These are phyloP conservation scores for Chionographis japonica DNA, from an alignment of 106 monocot genomes.

Conservation along the genomic window DNA sequence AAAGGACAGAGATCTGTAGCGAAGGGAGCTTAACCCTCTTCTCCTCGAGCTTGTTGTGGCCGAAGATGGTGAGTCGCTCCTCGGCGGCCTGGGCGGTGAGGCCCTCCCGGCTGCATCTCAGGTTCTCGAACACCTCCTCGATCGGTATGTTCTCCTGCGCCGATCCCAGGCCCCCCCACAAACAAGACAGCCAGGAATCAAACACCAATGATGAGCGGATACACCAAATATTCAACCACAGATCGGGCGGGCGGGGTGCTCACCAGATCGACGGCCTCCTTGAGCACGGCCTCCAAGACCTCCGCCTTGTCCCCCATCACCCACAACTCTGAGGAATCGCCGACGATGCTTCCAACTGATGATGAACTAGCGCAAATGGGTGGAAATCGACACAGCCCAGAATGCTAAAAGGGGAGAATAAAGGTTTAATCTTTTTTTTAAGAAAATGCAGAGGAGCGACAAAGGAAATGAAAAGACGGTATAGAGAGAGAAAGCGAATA, in stretches of 20 bases:
- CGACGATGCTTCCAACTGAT: too few relatives aligned
- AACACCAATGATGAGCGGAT: neutral
- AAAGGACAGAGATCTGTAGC: neutral
- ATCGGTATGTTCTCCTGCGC: constrained; percentile 84
- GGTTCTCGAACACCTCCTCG: constrained; percentile 88
- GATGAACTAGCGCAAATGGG: too few relatives aligned
- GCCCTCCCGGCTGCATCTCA: constrained; percentile 78
- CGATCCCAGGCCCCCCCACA: neutral
- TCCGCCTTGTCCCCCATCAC: constrained; percentile 34
- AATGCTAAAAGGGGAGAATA: too few relatives aligned
- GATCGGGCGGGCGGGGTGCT: too few relatives aligned
- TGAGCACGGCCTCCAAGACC: constrained; percentile 46
- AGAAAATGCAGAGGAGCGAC: too few relatives aligned
- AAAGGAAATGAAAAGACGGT: too few relatives aligned
- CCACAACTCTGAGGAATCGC: too few relatives aligned
- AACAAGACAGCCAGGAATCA: neutral
- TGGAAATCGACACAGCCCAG: too few relatives aligned
- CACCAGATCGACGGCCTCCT: constrained; percentile 67
- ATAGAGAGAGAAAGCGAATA: too few relatives aligned
- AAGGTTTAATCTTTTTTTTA: too few relatives aligned
- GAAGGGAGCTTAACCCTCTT: constrained; percentile 50
- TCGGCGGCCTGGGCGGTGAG: constrained; percentile 58
- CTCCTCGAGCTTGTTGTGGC: constrained; percentile 99
- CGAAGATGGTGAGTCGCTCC: constrained; percentile 75
- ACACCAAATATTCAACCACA: neutral